These are phyloP conservation scores for Pleodorina starrii DNA, from an alignment of 139 green algal genomes.

Conservation along the genomic window DNA sequence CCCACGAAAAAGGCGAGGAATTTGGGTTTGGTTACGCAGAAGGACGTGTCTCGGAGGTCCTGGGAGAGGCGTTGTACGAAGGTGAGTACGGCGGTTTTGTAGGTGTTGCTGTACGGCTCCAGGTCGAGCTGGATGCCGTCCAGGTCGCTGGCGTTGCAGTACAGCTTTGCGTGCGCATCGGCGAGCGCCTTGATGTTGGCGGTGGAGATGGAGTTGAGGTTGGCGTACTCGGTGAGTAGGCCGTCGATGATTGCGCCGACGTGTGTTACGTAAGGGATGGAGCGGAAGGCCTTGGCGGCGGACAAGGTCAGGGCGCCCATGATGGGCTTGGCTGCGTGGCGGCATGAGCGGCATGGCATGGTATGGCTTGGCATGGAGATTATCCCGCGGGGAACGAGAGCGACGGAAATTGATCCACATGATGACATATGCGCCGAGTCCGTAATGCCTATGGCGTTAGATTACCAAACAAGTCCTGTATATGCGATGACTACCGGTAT, in stretches of 20 bases:
- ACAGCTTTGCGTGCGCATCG: neutral
- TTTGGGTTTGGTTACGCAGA: neutral
- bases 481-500: too few relatives aligned
- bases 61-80: neutral
- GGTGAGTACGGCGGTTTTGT: neutral
- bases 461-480: too few relatives aligned
- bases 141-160: neutral
- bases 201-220: neutral
- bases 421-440: too few relatives aligned
- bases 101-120: neutral
- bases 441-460: too few relatives aligned
- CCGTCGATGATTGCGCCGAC: neutral
- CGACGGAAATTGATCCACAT: too few relatives aligned
- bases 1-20: slow-evolving; percentile 7
- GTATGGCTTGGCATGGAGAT: too few relatives aligned
- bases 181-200: neutral
- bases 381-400: too few relatives aligned
- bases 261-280: slow-evolving; percentile 25
- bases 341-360: too few relatives aligned
- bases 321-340: neutral
- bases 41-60: neutral
- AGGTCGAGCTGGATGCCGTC: neutral
- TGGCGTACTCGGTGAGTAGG: neutral
- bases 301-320: neutral
- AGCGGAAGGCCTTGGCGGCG: neutral